phyloP scores from a whole-genome alignment of 2,329 filamentous ascomycete species.

The Bimuria novae-zelandiae region DNA sequence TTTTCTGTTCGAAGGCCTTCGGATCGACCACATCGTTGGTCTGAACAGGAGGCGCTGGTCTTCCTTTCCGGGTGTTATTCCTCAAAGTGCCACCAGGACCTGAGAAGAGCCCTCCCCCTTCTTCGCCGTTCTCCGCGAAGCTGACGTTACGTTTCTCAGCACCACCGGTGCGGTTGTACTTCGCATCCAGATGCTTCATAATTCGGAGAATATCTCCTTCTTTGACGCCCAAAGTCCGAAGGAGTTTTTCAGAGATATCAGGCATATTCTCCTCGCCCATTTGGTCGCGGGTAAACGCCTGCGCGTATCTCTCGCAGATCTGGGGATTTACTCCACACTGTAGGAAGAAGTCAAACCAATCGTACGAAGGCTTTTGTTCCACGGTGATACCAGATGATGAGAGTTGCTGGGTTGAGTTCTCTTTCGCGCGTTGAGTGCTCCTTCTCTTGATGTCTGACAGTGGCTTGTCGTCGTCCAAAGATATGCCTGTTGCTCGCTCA shows the following conservation, averaged over 20 bases:
- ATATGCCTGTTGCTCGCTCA: slow-evolving; percentile 82
- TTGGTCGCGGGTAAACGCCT: slow-evolving; percentile 85
- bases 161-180: slow-evolving; percentile 67
- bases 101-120: slow-evolving; percentile 77
- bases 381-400: slow-evolving; percentile 64
- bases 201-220: slow-evolving; percentile 97
- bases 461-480: slow-evolving; percentile 89
- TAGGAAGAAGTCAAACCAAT: slow-evolving; percentile 99
- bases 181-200: slow-evolving; percentile 84
- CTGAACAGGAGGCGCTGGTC: slow-evolving; percentile 84
- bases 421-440: slow-evolving; percentile 56
- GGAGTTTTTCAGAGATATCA: slow-evolving; percentile 80
- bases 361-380: slow-evolving; percentile 76
- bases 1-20: slow-evolving; percentile 76
- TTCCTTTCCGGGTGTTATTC: slow-evolving; percentile 92
- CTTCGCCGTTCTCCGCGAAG: slow-evolving; percentile 62
- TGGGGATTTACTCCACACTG: slow-evolving; percentile 89
- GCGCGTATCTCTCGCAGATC: slow-evolving; percentile 90
- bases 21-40: slow-evolving; percentile 85
- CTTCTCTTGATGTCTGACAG: slow-evolving; percentile 75
- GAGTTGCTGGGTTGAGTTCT: slow-evolving; percentile 44
- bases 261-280: slow-evolving; percentile 94
- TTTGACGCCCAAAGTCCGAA: slow-evolving; percentile 88
- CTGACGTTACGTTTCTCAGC: slow-evolving; percentile 61
- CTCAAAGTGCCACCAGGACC: slow-evolving; percentile 87